Evolutionary conservation across 768 basidiomycete species (phyloP), one percentile per base, ranked within the genome.

Genomic region (Infundibulicybe gibba): DNA sequence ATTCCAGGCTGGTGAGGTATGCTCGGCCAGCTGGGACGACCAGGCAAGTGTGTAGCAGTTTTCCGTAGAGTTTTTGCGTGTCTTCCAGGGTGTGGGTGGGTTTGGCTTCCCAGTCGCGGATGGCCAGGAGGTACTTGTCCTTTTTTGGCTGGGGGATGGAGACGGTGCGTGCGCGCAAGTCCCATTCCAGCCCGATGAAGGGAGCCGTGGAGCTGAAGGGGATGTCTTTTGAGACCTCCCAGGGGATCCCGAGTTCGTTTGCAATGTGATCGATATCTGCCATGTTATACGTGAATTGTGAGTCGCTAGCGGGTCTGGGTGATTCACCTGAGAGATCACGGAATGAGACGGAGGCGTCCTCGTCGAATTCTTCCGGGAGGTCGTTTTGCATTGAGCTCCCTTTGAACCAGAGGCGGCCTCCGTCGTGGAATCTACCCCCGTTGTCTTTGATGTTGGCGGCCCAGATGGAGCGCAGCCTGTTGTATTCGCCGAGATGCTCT

Each of bases 1-100:
- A 6, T 41, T 71, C 63, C 8, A 71, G 38, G 12, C 44, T 44
- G 6, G 65, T 70, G 33, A 74, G 62, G 54, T 70, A 72, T 1
- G 71, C 66, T 0, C 57, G 46, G 1, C 65, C 71, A 6, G 1
- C 32, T 1, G 55, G 58, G 2, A 66, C 14, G 2, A 68, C 47
- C 0, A 53, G 40, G 19, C 48, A 50, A 0, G 61, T 41, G 15
- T 74, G 71, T 0, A 63, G 43, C 0, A 72, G 55, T 41, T 73
- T 71, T 0, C 71, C 62, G 31, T 66, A 58, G 0, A 72, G 55
- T n/a, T 54, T 57, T n/a, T 60, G 46, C 9, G 64, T 56, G 2
- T 73, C 59, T 8, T 55, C 25, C 10, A 65, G 54, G 19, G 35
- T 45, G 43, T 70, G 72, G 0, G 49, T 50, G 0, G 40, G 8